Conservation (phyloP, 192 early-diverging fungal genomes). For the Backusella liffmaniae region DNA sequence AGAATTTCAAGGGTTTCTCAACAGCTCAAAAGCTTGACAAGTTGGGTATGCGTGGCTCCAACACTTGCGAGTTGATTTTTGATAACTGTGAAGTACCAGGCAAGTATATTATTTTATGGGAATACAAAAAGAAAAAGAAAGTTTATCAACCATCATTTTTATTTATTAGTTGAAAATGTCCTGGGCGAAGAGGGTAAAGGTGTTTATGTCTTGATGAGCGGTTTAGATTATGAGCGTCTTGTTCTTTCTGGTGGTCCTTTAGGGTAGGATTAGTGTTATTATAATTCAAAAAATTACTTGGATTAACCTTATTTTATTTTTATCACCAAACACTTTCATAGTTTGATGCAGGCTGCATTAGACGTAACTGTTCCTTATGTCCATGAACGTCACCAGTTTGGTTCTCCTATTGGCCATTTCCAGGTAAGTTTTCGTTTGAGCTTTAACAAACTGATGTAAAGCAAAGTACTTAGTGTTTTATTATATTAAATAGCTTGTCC, state of each 20-base stretch:
- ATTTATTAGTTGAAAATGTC: conserved; percentile 69
- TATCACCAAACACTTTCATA: conserved; percentile 6
- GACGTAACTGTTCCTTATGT: conserved; percentile 85
- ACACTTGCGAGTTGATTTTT: conserved; percentile 94
- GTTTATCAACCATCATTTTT: background rate
- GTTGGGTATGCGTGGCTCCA: conserved; percentile 94
- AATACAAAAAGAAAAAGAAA: background rate
- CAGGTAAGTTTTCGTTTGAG: conserved; percentile 39
- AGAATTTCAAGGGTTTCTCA: conserved; percentile 82
- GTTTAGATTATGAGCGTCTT: conserved; percentile 87
- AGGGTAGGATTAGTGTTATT: conserved; percentile 46
- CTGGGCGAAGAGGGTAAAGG: conserved; percentile 81
- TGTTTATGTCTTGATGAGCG: conserved; percentile 95
- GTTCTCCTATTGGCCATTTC: conserved; percentile 80
- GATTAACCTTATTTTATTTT: background rate
- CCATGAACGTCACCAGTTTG: conserved; percentile 87
- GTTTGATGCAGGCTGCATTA: conserved; percentile 85
- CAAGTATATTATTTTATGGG: conserved; percentile 15
- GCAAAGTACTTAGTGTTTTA: background rate
- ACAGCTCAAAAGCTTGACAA: conserved; percentile 90
- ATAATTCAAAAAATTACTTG: background rate
- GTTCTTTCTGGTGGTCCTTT: conserved; percentile 90
- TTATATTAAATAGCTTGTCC: conserved; percentile 56
- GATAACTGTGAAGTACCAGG: conserved; percentile 89
- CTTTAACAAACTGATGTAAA: background rate